Evolutionary conservation across 805 yeast genomes (phyloP).

Genomic region (Hanseniaspora jakobsenii): DNA sequence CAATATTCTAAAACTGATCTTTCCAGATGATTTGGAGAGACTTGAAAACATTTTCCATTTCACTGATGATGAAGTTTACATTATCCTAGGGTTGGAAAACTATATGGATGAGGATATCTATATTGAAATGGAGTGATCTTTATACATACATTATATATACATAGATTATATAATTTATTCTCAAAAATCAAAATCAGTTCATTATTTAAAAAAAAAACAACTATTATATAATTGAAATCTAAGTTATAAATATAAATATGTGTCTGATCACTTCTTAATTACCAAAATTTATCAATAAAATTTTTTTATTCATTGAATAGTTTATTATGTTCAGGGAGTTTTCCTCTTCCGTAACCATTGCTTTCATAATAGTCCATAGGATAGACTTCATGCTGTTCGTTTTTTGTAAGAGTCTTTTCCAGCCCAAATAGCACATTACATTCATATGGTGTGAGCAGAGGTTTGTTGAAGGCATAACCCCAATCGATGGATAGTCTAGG

Average conservation of each 20-base stretch:
- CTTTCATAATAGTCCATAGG: slow-evolving; percentile 93
- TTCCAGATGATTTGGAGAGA: slow-evolving; percentile 23
- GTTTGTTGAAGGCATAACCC: slow-evolving; percentile 95
- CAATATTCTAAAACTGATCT: slow-evolving; percentile 28
- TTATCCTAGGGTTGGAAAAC: slow-evolving; percentile 60
- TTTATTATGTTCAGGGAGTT: slow-evolving; percentile 41
- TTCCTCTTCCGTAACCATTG: slow-evolving; percentile 87
- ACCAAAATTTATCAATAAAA: no score
- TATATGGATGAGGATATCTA: slow-evolving; percentile 15
- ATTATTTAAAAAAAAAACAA: neutral
- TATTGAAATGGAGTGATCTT: slow-evolving; percentile 15
- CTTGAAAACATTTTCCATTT: slow-evolving; percentile 23
- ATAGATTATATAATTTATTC: no score
- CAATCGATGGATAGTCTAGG: slow-evolving; percentile 93
- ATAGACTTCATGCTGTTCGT: slow-evolving; percentile 41
- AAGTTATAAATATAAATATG: slow-evolving; percentile 11
- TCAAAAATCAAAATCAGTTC: no score
- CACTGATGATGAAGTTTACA: slow-evolving; percentile 41
- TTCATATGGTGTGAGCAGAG: slow-evolving; percentile 88
- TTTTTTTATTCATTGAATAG: no score
- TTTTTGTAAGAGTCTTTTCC: slow-evolving; percentile 45
- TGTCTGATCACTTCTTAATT: no score
- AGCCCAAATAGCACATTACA: slow-evolving; percentile 77
- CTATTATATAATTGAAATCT: neutral
- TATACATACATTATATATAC: slow-evolving; percentile 16